These are phyloP conservation scores for Simmondsia chinensis DNA, from an alignment of 148 eudicot species.

Conservation along the genomic window DNA sequence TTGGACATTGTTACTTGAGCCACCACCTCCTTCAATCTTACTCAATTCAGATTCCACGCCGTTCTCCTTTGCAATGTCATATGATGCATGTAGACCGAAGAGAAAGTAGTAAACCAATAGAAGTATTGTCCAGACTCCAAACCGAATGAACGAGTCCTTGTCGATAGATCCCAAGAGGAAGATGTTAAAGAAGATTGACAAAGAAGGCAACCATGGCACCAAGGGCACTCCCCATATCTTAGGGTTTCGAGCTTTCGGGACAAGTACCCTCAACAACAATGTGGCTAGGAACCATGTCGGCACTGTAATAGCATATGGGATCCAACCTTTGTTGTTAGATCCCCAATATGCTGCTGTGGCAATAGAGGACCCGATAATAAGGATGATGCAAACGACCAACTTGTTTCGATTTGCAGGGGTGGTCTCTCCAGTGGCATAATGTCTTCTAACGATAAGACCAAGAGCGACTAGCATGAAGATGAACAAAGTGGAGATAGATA, in stretches of 20 bases:
- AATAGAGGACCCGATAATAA: slow-evolving; percentile 29
- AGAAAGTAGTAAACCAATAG: slow-evolving; percentile 44
- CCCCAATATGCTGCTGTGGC: slow-evolving; percentile 39
- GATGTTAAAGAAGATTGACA: slow-evolving; percentile 48
- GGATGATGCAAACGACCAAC: slow-evolving; percentile 15
- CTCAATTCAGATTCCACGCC: too few species aligned
- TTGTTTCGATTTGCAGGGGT: slow-evolving; percentile 19
- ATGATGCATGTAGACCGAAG: slow-evolving; percentile 60
- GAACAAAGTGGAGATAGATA: slow-evolving; percentile 48
- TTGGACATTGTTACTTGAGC: too few species aligned
- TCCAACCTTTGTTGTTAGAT: too few species aligned
- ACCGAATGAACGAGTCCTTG: slow-evolving; percentile 35
- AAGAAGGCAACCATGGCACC: slow-evolving; percentile 65
- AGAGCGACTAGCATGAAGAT: slow-evolving; percentile 48
- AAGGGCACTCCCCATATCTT: slow-evolving; percentile 56
- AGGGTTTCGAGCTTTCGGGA: slow-evolving; percentile 44
- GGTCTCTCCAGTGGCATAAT: slow-evolving; percentile 37
- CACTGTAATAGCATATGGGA: slow-evolving; percentile 30
- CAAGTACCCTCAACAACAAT: slow-evolving; percentile 16
- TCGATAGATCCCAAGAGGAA: slow-evolving; percentile 64
- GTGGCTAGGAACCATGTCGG: slow-evolving; percentile 44
- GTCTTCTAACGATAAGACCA: slow-evolving; percentile 44
- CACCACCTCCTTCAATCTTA: too few species aligned
- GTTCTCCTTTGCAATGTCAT: slow-evolving; percentile 41
- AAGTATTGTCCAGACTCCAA: slow-evolving; percentile 36